A percentile compares a stretch with the other conserved stretches of the same genome.
phyloP scores from a whole-genome alignment of 176 grass and related monocot species.

The Microstegium vimineum region DNA sequence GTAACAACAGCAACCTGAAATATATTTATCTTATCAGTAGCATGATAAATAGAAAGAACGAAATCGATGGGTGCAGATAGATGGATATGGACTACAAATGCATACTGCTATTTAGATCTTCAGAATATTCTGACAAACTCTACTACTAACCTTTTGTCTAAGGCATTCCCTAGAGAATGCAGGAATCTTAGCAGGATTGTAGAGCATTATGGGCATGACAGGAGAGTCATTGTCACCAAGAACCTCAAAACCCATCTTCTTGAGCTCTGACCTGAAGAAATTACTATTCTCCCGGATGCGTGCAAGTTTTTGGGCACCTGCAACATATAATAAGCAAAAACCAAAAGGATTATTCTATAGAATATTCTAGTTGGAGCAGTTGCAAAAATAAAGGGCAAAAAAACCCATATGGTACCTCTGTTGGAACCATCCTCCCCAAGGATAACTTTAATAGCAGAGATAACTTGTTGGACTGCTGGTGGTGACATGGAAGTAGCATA shows the following conservation, averaged over 20 bases:
- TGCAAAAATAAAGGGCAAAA: too few relatives aligned
- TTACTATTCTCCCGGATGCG: constrained; percentile 86
- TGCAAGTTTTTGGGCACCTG: constrained; percentile 84
- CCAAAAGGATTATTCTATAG: not conserved
- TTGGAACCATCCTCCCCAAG: too few relatives aligned
- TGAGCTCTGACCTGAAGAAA: constrained; percentile 85
- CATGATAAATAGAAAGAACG: not conserved
- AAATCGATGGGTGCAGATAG: not conserved
- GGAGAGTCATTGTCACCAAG: constrained; percentile 87
- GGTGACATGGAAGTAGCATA: too few relatives aligned
- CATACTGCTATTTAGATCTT: not conserved
- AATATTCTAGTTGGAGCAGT: too few relatives aligned
- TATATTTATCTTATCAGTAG: not conserved
- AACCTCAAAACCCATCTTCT: constrained; percentile 94
- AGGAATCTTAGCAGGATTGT: constrained; percentile 86
- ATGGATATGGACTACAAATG: not conserved
- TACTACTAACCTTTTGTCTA: constrained; percentile 62
- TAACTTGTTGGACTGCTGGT: too few relatives aligned
- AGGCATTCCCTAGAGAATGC: constrained; percentile 84
- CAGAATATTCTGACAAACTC: not conserved
- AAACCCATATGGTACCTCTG: too few relatives aligned
- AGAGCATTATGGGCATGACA: constrained; percentile 89
- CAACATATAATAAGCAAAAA: constrained; percentile 20
- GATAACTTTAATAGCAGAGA: too few relatives aligned
- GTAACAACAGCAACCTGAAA: constrained; percentile 75